Percentiles rank a stretch among this genome's conserved stretches.
Conservation (phyloP, 75 land plant genomes). For the Larix kaempferi region DNA sequence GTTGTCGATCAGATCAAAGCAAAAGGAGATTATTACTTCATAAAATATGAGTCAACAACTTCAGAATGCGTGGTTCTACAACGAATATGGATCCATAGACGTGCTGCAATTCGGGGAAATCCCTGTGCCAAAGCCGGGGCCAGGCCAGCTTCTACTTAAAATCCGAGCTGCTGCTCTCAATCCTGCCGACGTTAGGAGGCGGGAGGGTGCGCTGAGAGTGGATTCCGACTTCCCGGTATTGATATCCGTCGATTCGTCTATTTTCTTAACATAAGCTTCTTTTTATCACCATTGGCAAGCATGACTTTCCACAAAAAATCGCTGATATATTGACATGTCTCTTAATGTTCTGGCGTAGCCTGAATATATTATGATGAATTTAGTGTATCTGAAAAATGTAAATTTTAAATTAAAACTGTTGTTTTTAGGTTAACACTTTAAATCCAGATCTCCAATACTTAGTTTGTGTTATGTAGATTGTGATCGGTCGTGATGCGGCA, state of each 20-base stretch:
- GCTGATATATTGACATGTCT: too few species aligned
- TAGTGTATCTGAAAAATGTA: not conserved
- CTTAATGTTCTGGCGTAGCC: too few species aligned
- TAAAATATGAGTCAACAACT: too few species aligned
- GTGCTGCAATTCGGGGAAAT: not conserved
- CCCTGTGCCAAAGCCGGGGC: not conserved
- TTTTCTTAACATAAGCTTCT: constrained; percentile 1
- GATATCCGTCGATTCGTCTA: constrained; percentile 31
- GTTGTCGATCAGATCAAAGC: too few species aligned
- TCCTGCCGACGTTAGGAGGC: not conserved
- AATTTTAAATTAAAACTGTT: too few species aligned
- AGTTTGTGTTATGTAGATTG: too few species aligned
- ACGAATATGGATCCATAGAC: not conserved
- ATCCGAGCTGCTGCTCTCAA: not conserved
- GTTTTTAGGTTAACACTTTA: too few species aligned
- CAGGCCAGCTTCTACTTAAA: not conserved
- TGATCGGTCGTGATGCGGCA: constrained; percentile 20
- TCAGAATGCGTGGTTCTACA: not conserved
- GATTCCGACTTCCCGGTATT: not conserved
- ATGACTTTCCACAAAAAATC: not conserved
- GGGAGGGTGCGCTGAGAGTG: constrained; percentile 9
- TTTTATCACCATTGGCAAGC: not conserved
- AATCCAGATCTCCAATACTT: too few species aligned
- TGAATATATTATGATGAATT: not conserved
- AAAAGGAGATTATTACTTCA: too few species aligned